Conservation (phyloP, 306 rosid species). For the Trifolium pratense region DNA sequence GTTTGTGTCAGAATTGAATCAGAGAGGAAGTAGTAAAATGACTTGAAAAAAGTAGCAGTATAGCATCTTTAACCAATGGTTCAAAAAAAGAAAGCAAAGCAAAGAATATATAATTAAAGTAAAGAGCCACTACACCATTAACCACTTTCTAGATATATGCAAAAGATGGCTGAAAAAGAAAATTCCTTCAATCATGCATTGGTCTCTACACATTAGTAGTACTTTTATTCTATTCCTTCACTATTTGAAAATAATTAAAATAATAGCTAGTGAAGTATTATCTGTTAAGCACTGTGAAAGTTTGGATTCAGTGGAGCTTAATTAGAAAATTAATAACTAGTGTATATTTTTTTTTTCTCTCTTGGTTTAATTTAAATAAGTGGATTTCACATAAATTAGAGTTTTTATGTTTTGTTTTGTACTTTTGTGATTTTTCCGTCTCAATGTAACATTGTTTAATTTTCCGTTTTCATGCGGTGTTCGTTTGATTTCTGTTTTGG, state of each 20-base stretch:
- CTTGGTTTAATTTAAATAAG: no score
- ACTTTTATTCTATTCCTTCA: slow-evolving; percentile 43
- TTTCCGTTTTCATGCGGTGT: no score
- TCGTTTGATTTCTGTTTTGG: no score
- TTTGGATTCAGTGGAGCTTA: slow-evolving; percentile 39
- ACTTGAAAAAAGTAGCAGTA: slow-evolving; percentile 53
- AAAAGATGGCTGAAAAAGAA: slow-evolving; percentile 55
- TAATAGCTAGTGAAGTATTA: slow-evolving; percentile 50
- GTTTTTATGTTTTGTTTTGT: no score
- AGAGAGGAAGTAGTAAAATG: slow-evolving; percentile 44
- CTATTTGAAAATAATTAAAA: background rate
- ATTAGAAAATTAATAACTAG: slow-evolving; percentile 22
- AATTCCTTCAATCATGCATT: slow-evolving; percentile 81
- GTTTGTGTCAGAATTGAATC: slow-evolving; percentile 56
- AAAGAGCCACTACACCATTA: slow-evolving; percentile 40
- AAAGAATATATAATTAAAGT: slow-evolving; percentile 56
- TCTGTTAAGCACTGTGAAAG: slow-evolving; percentile 60
- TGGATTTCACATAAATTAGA: no score
- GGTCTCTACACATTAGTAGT: slow-evolving; percentile 41
- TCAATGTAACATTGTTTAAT: no score
- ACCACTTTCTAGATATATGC: slow-evolving; percentile 57
- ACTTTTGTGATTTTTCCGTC: no score
- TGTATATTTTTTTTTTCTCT: no score
- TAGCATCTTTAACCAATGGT: slow-evolving; percentile 53
- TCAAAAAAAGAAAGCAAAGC: slow-evolving; percentile 54